Evolutionary conservation across 2,329 filamentous ascomycete genomes (phyloP).

Genomic region (Fusarium secorum): DNA sequence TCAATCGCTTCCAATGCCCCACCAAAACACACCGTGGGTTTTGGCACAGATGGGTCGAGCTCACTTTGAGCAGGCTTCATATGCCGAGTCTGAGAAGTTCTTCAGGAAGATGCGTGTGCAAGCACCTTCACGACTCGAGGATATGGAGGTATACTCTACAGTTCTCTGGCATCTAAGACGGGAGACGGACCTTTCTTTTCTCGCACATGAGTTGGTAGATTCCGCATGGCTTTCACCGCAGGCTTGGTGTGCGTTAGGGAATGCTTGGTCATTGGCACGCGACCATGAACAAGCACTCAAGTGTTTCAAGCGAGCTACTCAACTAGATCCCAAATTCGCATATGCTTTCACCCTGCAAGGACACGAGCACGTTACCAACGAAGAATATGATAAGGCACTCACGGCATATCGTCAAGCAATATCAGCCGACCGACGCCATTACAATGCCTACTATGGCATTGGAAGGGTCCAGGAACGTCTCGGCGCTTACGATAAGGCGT

Average conservation of each 20-base stretch:
- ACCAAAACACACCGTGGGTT: conserved; percentile 93
- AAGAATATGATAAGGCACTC: conserved; percentile 96
- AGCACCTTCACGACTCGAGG: conserved; percentile 83
- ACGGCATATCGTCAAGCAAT: conserved; percentile 87
- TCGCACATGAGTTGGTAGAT: conserved; percentile 90
- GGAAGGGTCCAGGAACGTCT: conserved; percentile 86
- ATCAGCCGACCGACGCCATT: conserved; percentile 85
- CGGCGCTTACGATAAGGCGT: conserved; percentile 89
- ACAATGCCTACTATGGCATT: conserved; percentile 97
- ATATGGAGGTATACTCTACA: conserved; percentile 98
- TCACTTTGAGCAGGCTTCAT: conserved; percentile 88
- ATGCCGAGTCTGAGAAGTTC: conserved; percentile 84
- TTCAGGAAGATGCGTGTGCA: conserved; percentile 82
- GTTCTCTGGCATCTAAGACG: conserved; percentile 98
- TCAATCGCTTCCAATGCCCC: conserved; percentile 71
- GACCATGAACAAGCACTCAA: conserved; percentile 94
- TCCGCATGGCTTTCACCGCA: conserved; percentile 88
- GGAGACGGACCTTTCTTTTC: conserved; percentile 88
- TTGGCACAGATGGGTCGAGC: conserved; percentile 89
- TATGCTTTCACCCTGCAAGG: conserved; percentile 97
- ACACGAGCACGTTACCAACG: conserved; percentile 93
- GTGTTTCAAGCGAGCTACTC: conserved; percentile 94
- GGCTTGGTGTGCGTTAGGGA: conserved; percentile 95
- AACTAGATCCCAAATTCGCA: conserved; percentile 87
- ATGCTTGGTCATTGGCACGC: conserved; percentile 89